Base-by-base conservation (phyloP, 805 yeast species). In the Yarrowia sp. region DNA sequence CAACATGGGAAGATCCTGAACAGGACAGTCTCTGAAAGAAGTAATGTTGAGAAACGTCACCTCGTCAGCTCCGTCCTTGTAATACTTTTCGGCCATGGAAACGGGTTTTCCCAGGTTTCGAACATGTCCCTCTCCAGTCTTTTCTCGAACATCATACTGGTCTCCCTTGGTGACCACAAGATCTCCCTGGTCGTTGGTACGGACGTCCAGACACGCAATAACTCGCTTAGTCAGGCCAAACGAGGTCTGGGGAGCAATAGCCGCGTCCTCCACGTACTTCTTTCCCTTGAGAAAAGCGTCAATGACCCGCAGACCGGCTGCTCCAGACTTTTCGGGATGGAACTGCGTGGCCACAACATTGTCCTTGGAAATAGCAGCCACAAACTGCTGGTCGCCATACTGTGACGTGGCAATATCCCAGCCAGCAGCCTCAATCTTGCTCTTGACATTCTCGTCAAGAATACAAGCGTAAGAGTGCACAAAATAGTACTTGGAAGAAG, bases 151-250 rank as follows among this genome's bases (percentile, higher is more conserved):
- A 76, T 95, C 97, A 74, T 95, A 95, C 75, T 95, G 99, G 73
- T 95, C 99, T 65, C 99, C 99, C 76, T 95, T 95, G 0, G 99
- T 95, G 28, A 95, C 99, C 1, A 95, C 99, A 69, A 95, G 81
- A 74, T 95, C 99, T 33, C 99, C 99, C 40, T 80, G 80, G 72
- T 95, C 99, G 73, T 95, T 95, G 7, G 96, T 81, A 71, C 99
- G 85, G n/a, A 95, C 99, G 73, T 95, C 99, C 48, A 95, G 77
- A 75, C 99, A 95, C 0, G 99, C 99, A 77, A 95, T 92, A 22
- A 96, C 84, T 76, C 99, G 86, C 74, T 93, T 83, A 0, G 98
- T 87, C 30, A 95, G 80, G 0, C 98, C 98, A 35, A 51, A 33
- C 12, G 40, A 26, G 14, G 59, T 32, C 24, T 54, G n/a, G 6